phyloP scores from a whole-genome alignment of 1,139 yeast species.

The Candida labiduridarum region DNA sequence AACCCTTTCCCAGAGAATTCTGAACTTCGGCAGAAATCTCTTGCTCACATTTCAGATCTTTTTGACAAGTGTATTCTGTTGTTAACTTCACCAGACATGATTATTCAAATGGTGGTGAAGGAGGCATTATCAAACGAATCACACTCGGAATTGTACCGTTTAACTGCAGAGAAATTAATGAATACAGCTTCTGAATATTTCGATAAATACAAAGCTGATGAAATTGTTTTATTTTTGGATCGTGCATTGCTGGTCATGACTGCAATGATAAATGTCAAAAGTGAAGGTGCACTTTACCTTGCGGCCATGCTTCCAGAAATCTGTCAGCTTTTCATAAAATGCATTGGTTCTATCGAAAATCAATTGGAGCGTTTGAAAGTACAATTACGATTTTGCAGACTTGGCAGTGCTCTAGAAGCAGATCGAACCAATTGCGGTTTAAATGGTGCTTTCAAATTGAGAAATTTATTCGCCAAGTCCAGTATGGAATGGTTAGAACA shows the following conservation, averaged over 20 bases:
- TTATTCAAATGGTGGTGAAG: constrained; percentile 48
- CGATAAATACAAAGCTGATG: constrained; percentile 30
- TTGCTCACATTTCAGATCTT: constrained; percentile 40
- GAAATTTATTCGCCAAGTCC: constrained; percentile 63
- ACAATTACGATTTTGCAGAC: constrained; percentile 60
- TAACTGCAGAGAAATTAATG: constrained; percentile 37
- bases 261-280: constrained; percentile 36
- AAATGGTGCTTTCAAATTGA: constrained; percentile 57
- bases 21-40: constrained; percentile 28
- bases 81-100: constrained; percentile 53
- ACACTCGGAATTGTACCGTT: constrained; percentile 44
- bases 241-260: constrained; percentile 42
- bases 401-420: constrained; percentile 51
- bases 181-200: constrained; percentile 26
- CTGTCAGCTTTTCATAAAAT: constrained; percentile 33
- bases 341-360: constrained; percentile 35
- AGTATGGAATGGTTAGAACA: constrained; percentile 71
- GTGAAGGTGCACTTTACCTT: constrained; percentile 43
- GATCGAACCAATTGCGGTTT: constrained; percentile 41
- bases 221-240: constrained; percentile 39
- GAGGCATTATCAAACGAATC: constrained; percentile 51
- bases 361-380: constrained; percentile 47
- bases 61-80: constrained; percentile 53
- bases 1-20: constrained; percentile 26
- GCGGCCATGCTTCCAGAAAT: constrained; percentile 38